These are phyloP conservation scores for Hygrophorus russula DNA, from an alignment of 768 basidiomycete genomes.

Conservation along the genomic window DNA sequence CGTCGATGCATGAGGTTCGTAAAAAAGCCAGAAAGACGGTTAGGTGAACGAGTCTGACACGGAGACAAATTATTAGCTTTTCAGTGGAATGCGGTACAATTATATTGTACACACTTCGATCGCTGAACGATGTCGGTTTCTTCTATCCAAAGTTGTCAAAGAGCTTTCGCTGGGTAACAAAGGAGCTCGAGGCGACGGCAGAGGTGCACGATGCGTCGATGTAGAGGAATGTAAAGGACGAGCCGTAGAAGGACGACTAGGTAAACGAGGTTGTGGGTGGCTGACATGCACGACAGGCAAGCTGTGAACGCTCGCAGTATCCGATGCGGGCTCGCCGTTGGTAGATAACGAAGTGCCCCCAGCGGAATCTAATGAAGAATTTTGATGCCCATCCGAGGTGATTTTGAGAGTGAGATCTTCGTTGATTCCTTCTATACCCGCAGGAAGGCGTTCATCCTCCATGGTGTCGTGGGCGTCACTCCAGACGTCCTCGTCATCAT, in stretches of 20 bases:
- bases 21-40: slow-evolving; percentile 79
- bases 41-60: slow-evolving; percentile 46
- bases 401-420: slow-evolving; percentile 6
- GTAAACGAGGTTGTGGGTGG: slow-evolving; percentile 19
- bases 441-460: slow-evolving; percentile 19
- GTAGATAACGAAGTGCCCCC: slow-evolving; percentile 27
- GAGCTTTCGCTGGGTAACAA: slow-evolving; percentile 18
- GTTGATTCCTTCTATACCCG: slow-evolving; percentile 15
- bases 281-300: slow-evolving; percentile 45
- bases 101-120: slow-evolving; percentile 40
- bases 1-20: slow-evolving; percentile 67
- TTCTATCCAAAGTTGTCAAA: slow-evolving; percentile 24
- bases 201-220: slow-evolving; percentile 16
- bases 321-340: slow-evolving; percentile 26
- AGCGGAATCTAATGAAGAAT: slow-evolving; percentile 19
- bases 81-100: slow-evolving; percentile 2
- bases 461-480: slow-evolving; percentile 25
- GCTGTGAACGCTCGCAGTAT: slow-evolving; percentile 48
- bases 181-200: slow-evolving; percentile 19
- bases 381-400: slow-evolving; percentile 14
- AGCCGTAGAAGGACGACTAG: slow-evolving; percentile 22
- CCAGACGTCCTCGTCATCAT: slow-evolving; percentile 24
- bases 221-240: slow-evolving; percentile 14
- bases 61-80: slow-evolving; percentile 9
- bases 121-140: slow-evolving; percentile 37